phyloP scores from a whole-genome alignment of 192 early-diverging fungal species.

The Chytriomyces sp. region DNA sequence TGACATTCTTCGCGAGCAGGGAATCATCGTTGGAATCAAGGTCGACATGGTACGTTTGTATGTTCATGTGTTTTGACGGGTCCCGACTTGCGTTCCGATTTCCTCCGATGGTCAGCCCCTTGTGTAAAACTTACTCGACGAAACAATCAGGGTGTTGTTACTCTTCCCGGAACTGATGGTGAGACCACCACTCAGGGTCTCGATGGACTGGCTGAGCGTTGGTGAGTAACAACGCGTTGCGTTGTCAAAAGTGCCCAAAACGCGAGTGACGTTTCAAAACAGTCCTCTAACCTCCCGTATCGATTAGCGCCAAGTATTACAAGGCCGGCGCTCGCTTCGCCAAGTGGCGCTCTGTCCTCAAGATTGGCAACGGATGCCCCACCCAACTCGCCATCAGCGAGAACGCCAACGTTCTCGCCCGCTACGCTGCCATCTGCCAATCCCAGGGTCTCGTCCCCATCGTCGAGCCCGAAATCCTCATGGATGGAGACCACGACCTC shows the following conservation, averaged over 20 bases:
- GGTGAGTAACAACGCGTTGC: neutral
- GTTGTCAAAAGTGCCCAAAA: neutral
- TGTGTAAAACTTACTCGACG: neutral
- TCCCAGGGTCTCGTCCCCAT: slow-evolving; percentile 48
- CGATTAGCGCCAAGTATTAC: slow-evolving; percentile 41
- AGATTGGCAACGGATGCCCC: slow-evolving; percentile 38
- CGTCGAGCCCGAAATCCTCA: slow-evolving; percentile 52
- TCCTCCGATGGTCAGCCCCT: neutral
- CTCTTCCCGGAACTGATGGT: slow-evolving; percentile 43
- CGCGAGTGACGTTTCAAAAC: neutral
- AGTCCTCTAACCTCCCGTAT: neutral
- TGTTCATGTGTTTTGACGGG: neutral
- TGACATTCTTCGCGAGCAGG: slow-evolving; percentile 38
- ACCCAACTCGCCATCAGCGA: slow-evolving; percentile 38
- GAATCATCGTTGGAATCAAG: slow-evolving; percentile 49
- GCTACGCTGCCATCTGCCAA: slow-evolving; percentile 49
- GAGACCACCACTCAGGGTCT: slow-evolving; percentile 51
- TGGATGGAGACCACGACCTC: slow-evolving; percentile 52
- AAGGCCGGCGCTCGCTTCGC: slow-evolving; percentile 47
- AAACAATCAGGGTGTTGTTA: slow-evolving; percentile 34
- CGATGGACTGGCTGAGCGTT: slow-evolving; percentile 43
- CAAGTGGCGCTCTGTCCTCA: slow-evolving; percentile 51
- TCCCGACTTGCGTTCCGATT: neutral
- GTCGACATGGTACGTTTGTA: slow-evolving; percentile 37
- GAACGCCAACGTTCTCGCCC: slow-evolving; percentile 51